phyloP scores from a whole-genome alignment of 441 rosid species.

The Capsella rubella region DNA sequence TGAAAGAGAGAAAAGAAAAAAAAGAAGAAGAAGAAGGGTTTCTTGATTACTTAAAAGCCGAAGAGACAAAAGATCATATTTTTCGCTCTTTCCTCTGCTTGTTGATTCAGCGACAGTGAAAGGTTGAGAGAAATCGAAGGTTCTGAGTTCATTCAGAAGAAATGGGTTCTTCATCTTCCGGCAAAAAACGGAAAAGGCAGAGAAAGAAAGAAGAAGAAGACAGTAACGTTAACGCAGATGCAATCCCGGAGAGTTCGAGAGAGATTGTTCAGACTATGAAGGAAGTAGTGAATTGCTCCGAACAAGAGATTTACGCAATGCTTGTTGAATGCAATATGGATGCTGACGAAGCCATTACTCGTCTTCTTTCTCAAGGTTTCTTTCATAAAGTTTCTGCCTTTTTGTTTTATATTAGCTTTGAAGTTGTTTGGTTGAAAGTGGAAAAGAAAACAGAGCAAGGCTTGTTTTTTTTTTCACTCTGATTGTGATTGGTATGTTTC shows the following conservation, averaged over 20 bases:
- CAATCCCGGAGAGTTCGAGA: constrained; percentile 66
- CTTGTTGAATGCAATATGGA: constrained; percentile 91
- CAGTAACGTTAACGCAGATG: constrained; percentile 46
- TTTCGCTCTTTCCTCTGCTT: constrained; percentile 6
- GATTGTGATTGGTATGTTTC: constrained; percentile 6
- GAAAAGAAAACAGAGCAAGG: constrained; percentile 9
- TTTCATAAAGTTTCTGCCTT: not conserved
- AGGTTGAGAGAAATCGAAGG: not conserved
- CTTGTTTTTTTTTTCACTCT: not conserved
- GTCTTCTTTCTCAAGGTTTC: constrained; percentile 88
- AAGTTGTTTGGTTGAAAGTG: not conserved
- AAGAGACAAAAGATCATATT: not conserved
- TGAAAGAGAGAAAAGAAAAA: not conserved
- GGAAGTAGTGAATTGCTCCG: constrained; percentile 83
- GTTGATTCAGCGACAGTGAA: not conserved
- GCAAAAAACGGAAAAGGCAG: not conserved
- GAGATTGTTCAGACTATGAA: constrained; percentile 81
- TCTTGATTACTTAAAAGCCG: constrained; percentile 22
- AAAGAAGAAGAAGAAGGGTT: not conserved
- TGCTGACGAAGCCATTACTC: constrained; percentile 86
- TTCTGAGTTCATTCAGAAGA: not conserved
- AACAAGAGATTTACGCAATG: constrained; percentile 86
- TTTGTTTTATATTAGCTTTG: not conserved
- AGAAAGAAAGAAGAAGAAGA: constrained; percentile 49
- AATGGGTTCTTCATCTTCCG: constrained; percentile 6